Conservation (phyloP, 805 yeast genomes). For the Candida ponderosae region DNA sequence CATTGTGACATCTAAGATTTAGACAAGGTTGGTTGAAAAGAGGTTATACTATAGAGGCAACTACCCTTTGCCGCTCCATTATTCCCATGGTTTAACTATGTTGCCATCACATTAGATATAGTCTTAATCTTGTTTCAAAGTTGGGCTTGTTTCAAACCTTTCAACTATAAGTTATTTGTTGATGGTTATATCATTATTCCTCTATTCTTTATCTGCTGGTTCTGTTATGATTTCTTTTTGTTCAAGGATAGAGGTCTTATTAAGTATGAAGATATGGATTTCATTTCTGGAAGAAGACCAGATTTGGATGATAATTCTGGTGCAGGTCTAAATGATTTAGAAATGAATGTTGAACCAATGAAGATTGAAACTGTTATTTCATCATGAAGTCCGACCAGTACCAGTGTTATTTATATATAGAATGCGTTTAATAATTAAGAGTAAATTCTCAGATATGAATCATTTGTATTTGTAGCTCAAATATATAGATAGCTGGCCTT, state of each 20-base stretch:
- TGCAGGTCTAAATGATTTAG: not conserved
- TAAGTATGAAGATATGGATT: slow-evolving; percentile 36
- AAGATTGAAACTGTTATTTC: too few species aligned
- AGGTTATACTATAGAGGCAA: slow-evolving; percentile 51
- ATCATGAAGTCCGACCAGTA: too few species aligned
- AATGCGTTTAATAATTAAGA: too few species aligned
- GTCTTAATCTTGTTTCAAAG: slow-evolving; percentile 39
- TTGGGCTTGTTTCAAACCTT: slow-evolving; percentile 42
- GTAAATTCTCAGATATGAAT: too few species aligned
- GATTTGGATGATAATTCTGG: slow-evolving; percentile 20
- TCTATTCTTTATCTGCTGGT: slow-evolving; percentile 38
- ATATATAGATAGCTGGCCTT: too few species aligned
- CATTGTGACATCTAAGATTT: slow-evolving; percentile 57
- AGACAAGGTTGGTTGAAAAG: slow-evolving; percentile 54
- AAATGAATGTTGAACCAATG: too few species aligned
- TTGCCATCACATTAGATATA: slow-evolving; percentile 29
- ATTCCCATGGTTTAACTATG: slow-evolving; percentile 32
- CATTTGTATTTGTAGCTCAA: too few species aligned
- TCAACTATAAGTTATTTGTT: slow-evolving; percentile 39
- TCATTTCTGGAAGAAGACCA: slow-evolving; percentile 40
- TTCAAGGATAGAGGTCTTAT: slow-evolving; percentile 33
- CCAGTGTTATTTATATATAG: too few species aligned
- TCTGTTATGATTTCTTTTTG: slow-evolving; percentile 31
- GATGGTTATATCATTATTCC: slow-evolving; percentile 63
- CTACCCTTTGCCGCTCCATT: slow-evolving; percentile 64